phyloP scores from a whole-genome alignment of 352 stramenopile genomes.

The Blastocystis sp. region DNA sequence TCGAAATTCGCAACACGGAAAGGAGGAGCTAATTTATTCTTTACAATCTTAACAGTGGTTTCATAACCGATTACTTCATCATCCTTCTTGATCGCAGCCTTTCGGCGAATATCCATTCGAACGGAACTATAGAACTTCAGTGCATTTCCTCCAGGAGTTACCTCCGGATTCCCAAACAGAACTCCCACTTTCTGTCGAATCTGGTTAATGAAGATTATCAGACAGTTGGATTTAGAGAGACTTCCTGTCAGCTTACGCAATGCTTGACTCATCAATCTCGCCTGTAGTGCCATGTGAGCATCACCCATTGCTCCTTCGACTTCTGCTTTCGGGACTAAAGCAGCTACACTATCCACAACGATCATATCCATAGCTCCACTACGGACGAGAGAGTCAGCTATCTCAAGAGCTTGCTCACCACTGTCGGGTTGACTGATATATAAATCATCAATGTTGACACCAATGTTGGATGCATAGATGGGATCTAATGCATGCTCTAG shows the following conservation, averaged over 20 bases:
- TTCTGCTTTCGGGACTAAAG: conserved; percentile 88
- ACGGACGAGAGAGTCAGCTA: conserved; percentile 90
- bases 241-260: conserved; percentile 90
- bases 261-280: conserved; percentile 90
- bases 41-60: conserved; percentile 93
- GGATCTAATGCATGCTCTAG: conserved; percentile 92
- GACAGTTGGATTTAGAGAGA: conserved; percentile 85
- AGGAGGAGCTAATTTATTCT: conserved; percentile 93
- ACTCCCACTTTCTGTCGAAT: conserved; percentile 89
- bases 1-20: conserved; percentile 89
- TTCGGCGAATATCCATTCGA: conserved; percentile 86
- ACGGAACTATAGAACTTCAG: conserved; percentile 82
- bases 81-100: conserved; percentile 80
- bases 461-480: conserved; percentile 79
- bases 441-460: conserved; percentile 88
- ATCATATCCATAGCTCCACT: conserved; percentile 90
- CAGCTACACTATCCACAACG: conserved; percentile 91
- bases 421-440: conserved; percentile 92
- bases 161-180: conserved; percentile 91
- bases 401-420: conserved; percentile 93
- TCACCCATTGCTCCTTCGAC: conserved; percentile 86
- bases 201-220: conserved; percentile 96
- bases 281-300: conserved; percentile 91
- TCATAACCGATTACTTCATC: conserved; percentile 83
- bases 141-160: conserved; percentile 83